Evolutionary conservation across 2,329 filamentous ascomycete species (phyloP), one percentile per base, ranked within the genome.

Genomic region (Talaromyces rugulosus): DNA sequence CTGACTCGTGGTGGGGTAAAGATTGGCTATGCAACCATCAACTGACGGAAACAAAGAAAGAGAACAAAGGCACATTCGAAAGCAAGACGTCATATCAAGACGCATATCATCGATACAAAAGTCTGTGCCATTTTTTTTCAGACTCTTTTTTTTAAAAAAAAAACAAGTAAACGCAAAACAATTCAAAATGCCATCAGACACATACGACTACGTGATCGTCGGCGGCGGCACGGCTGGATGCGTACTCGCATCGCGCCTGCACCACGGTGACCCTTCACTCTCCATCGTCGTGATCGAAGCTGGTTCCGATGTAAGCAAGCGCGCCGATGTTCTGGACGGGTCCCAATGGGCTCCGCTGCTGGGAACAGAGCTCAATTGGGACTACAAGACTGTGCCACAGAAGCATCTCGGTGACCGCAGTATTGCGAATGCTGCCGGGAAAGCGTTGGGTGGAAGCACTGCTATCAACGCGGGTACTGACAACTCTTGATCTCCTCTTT

Each of bases 171-270:
- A 9, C 31, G 31, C 31, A 47, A 50, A 31, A 28, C 14, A 28
- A 36, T 23, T 8, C 18, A 51, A 58, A 53, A 59, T 59, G 57
- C 27, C 57, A 59, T 44, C 47, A 59, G 36, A 42, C 7, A 33
- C 11, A 36, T 95, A 87, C 78, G 91, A 95, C 83, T 95, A 93
- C 80, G 84, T 95, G 75, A 86, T 95, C 68, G 89, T 95, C 58
- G 91, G 91, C 66, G 91, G 91, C 65, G 91, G 91, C 72, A 95
- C 91, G 56, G 91, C 91, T 57, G 91, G 91, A 75, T 95, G 91
- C 79, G 91, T 94, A 63, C 85, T 95, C 70, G 91, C 89, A 59
- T 87, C 89, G 58, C 87, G 91, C 56, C 83, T 96, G 7, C 51
- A 42, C 27, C 57, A 53, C 27, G 27, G 27, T n/a, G 14, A 53